Base-by-base conservation (phyloP, 306 rosid species). In the Pyrus communis region DNA sequence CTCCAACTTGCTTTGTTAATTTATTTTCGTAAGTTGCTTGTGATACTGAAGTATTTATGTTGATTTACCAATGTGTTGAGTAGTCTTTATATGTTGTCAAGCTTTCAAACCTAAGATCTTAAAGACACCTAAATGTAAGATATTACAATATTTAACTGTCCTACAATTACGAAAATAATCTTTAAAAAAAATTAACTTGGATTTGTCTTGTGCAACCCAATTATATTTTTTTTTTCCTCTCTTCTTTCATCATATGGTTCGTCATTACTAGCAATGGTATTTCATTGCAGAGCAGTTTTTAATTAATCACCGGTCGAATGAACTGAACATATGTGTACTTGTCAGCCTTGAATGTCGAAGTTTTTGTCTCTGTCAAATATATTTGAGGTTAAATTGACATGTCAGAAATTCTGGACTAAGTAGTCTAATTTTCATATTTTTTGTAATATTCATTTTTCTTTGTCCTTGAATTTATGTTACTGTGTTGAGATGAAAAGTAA, bases 21-120 rank as follows among this genome's bases (percentile, higher is more conserved):
- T 59, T 51, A 21, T 77, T 84, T 61, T 65, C 43, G n/a, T 30
- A 30, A 59, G 14, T 78, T 38, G 65, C 67, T 75, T 78, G 61
- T 74, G 67, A 7, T 52, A 30, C 40, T 42, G 35, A 21, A n/a
- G 49, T 43, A 4, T 31, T 27, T 21, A 21, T 31, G 4, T 35
- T 45, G 52, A 6, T 70, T 11, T 62, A 28, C 40, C 21, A 27
- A 62, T 27, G 17, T 62, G 31, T 27, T 62, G 67, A 13, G 19
- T 7, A 12, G 31, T 60, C 17, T 25, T 13, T 60, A 1, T 62
- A 65, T 65, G 23, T 65, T 1, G 17, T 9, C n/a, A 19, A 18
- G 69, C 14, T n/a, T 65, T 65, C 25, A 62, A 65, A 65, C 4
- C 17, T 65, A 19, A 57, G 69, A 65, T 33, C 38, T 42, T 27